A percentile compares a stretch with the other conserved stretches of the same genome.
phyloP scores from a whole-genome alignment of 108 stramenopile species.

The Chaetoceros muelleri region DNA sequence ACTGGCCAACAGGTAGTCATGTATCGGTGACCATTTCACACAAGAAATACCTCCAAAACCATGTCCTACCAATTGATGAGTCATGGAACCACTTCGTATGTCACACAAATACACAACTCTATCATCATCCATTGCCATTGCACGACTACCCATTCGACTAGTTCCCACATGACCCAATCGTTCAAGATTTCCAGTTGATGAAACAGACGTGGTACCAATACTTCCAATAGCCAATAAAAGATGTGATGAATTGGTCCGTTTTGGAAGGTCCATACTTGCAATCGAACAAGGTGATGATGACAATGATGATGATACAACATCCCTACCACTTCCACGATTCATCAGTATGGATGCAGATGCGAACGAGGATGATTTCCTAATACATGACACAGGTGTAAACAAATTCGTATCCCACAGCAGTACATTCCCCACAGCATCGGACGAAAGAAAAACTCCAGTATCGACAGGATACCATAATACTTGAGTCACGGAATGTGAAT shows the following conservation, averaged over 20 bases:
- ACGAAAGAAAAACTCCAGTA: slow-evolving; percentile 60
- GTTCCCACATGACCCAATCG: not conserved
- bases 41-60: slow-evolving; percentile 35
- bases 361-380: not conserved
- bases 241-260: not conserved
- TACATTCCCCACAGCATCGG: slow-evolving; percentile 36
- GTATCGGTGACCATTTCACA: slow-evolving; percentile 51
- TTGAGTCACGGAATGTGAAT: slow-evolving; percentile 29
- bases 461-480: slow-evolving; percentile 74
- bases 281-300: not conserved
- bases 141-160: slow-evolving; percentile 3
- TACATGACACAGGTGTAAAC: slow-evolving; percentile 30
- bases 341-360: not conserved
- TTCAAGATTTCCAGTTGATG: too few species aligned
- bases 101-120: slow-evolving; percentile 38
- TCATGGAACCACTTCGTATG: slow-evolving; percentile 49
- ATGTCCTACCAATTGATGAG: slow-evolving; percentile 65
- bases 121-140: not conserved
- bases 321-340: too few species aligned
- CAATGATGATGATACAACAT: too few species aligned
- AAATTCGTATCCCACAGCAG: slow-evolving; percentile 63
- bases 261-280: not conserved
- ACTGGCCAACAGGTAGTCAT: slow-evolving; percentile 45
- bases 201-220: too few species aligned
- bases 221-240: not conserved